Conservation (phyloP, 2,329 filamentous ascomycete genomes). For the Phyllosticta citrichinensis region DNA sequence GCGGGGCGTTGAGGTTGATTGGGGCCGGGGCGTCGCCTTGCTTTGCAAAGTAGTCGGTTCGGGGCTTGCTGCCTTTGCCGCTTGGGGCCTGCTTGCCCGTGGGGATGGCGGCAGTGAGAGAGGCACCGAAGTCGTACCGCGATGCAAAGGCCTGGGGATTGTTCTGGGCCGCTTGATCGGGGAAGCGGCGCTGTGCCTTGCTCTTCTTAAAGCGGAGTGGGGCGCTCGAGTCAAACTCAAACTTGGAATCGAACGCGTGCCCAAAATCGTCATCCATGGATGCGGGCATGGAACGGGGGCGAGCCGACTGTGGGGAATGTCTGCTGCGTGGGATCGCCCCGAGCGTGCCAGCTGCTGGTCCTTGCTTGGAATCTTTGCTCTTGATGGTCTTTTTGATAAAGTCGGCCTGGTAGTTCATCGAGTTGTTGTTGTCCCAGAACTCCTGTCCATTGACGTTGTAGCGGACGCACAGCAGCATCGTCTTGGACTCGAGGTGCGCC, state of each 20-base stretch:
- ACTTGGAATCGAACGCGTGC: constrained; percentile 42
- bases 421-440: constrained; percentile 89
- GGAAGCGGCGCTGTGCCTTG: constrained; percentile 47
- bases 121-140: constrained; percentile 94
- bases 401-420: constrained; percentile 85
- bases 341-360: constrained; percentile 35
- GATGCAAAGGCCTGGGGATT: constrained; percentile 71
- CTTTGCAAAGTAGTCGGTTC: constrained; percentile 23
- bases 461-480: constrained; percentile 80
- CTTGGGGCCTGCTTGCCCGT: constrained; percentile 56
- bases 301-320: constrained; percentile 36
- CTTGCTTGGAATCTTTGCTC: constrained; percentile 32
- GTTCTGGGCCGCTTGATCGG: constrained; percentile 32
- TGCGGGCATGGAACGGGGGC: constrained; percentile 41
- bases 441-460: constrained; percentile 79
- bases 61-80: constrained; percentile 22
- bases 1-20: constrained; percentile 26
- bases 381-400: constrained; percentile 69
- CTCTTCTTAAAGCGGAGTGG: constrained; percentile 62
- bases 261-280: constrained; percentile 62
- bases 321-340: constrained; percentile 41
- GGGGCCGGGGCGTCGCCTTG: constrained; percentile 23
- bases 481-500: constrained; percentile 85
- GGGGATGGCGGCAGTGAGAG: constrained; percentile 71
- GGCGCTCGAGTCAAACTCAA: constrained; percentile 35